Evolutionary conservation across 2,329 filamentous ascomycete species (phyloP), one percentile per base, ranked within the genome.

Genomic region (Phialophora macrospora): DNA sequence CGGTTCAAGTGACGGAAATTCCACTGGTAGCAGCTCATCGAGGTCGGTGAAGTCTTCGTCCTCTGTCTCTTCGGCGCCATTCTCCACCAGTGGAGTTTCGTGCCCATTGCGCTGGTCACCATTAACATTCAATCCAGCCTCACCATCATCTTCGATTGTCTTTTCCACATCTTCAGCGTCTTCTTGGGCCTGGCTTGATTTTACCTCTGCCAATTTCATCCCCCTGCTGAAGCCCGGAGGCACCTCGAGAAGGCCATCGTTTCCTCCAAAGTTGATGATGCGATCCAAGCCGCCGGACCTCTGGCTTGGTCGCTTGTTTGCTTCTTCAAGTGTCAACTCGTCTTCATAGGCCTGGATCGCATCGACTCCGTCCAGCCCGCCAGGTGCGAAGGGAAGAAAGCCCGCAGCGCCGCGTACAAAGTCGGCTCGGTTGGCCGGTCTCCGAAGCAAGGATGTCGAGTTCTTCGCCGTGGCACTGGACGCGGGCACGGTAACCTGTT

Each of bases 391-490:
- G 0, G 94, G 94, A 66, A 97, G 96, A 80, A 96, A 97, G 0
- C 94, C 94, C 7, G 93, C 92, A 41, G 91, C 93, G 14, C 95
- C 95, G 67, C 94, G 86, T 12, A 98, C 93, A 77, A 98, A 97
- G 57, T 98, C 93, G 32, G 91, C 92, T 68, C 91, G 87, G 64
- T 88, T 89, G 14, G 92, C 94, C 3, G 94, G 94, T 75, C 96
- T 96, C 54, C 95, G 87, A 17, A 91, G 81, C 48, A 97, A 83
- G 4, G 93, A 97, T 0, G 93, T 98, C 2, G 93, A 97, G 75
- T 96, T 97, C 80, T 97, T 99, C 55, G 93, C 94, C 17, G 91
- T 97, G 17, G 91, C 92, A 73, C 90, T 96, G 73, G 88, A 91
- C 38, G 92, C 92, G 4, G 94, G 92, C 8, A 98, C 88, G 0